These are phyloP conservation scores for Pythium monospermum DNA, from an alignment of 352 stramenopile genomes.

Conservation along the genomic window DNA sequence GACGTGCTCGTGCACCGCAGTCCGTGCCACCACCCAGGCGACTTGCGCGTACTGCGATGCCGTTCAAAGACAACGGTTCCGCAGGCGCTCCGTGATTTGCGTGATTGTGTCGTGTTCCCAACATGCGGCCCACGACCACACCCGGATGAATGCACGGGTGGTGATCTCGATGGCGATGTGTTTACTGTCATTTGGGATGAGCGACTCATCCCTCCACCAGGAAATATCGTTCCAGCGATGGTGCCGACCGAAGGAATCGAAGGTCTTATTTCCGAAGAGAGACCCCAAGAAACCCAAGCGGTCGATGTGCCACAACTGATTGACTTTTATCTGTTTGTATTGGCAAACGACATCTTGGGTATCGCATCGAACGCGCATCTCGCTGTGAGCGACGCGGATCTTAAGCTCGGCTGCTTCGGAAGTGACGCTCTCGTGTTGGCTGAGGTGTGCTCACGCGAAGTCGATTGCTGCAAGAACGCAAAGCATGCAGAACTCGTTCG, in stretches of 20 bases:
- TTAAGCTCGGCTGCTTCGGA: constrained; percentile 38
- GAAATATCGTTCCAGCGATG: constrained; percentile 47
- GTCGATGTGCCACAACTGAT: constrained; percentile 41
- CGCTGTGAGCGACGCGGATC: constrained; percentile 48
- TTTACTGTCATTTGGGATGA: constrained; percentile 84
- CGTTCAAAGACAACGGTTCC: constrained; percentile 33
- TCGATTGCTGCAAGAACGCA: constrained; percentile 56
- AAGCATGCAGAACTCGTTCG: constrained; percentile 46
- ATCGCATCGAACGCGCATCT: constrained; percentile 76
- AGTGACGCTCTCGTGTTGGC: constrained; percentile 46
- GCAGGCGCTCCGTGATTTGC: constrained; percentile 33
- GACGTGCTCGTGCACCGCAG: constrained; percentile 69
- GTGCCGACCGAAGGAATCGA: constrained; percentile 27
- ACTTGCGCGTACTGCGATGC: constrained; percentile 64
- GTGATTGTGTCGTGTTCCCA: constrained; percentile 77
- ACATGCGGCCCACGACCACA: constrained; percentile 59
- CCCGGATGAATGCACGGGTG: constrained; percentile 74
- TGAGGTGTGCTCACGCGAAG: constrained; percentile 63
- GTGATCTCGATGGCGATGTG: constrained; percentile 76
- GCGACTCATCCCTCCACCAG: constrained; percentile 44
- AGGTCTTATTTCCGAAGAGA: constrained; percentile 2
- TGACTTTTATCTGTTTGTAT: constrained; percentile 70
- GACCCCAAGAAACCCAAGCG: constrained; percentile 29
- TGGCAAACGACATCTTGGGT: constrained; percentile 68
- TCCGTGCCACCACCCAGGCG: constrained; percentile 72